Evolutionary conservation across 1,139 yeast species (phyloP).

Genomic region (Tardiomyces blankii): DNA sequence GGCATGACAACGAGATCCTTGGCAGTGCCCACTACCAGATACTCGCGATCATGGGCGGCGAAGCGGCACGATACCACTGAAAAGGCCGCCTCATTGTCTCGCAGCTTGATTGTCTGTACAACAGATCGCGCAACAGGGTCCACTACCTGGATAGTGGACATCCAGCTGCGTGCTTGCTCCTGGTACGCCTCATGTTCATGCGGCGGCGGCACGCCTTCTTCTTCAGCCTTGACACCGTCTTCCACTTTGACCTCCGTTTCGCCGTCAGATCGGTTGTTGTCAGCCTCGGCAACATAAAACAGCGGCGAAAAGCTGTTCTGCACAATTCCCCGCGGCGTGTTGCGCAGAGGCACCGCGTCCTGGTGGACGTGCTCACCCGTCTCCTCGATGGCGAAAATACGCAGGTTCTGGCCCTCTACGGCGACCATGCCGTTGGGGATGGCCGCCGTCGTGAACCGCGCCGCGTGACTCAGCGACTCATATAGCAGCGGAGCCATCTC

Average conservation of each 20-base stretch:
- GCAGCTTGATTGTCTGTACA: conserved; percentile 33
- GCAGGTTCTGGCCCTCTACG: conserved; percentile 39
- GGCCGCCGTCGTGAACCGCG: conserved; percentile 55
- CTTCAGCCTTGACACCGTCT: conserved; percentile 11
- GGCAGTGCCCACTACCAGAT: conserved; percentile 41
- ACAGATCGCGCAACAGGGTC: conserved; percentile 30
- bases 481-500: conserved; percentile 24
- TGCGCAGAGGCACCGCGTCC: conserved; percentile 34
- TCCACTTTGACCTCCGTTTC: conserved; percentile 10
- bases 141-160: conserved; percentile 44
- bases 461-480: conserved; percentile 29
- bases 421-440: conserved; percentile 54
- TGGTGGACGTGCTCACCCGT: conserved; percentile 38
- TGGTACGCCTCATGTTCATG: conserved; percentile 20
- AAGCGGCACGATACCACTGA: conserved; percentile 29
- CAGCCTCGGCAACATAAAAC: conserved; percentile 38
- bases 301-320: conserved; percentile 16
- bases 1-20: conserved; percentile 31
- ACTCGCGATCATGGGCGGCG: conserved; percentile 25
- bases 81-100: conserved; percentile 34
- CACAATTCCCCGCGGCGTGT: conserved; percentile 42
- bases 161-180: conserved; percentile 31
- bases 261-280: conserved; percentile 29
- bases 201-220: conserved; percentile 6
- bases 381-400: conserved; percentile 52